Evolutionary conservation across 148 eudicot genomes (phyloP), one percentile per base, ranked within the genome.

Genomic region (Rhododendron ferrugineum): DNA sequence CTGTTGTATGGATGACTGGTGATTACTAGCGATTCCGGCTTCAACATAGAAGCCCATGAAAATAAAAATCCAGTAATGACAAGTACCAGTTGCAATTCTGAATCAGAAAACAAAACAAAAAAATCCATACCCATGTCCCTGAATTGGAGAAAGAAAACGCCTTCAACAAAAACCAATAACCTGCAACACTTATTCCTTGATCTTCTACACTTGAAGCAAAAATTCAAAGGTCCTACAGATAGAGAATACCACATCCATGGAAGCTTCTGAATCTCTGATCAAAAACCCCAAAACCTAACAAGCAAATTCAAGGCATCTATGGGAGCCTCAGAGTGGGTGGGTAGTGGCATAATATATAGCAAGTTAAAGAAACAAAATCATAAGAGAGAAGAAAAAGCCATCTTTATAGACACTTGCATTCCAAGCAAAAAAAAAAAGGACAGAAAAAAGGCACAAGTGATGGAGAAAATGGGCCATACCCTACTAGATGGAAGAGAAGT

Each of bases 401-500:
- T 89, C 91, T 89, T 88, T 84, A 91, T 23, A 82, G 52, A 89
- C 92, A 88, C 91, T 92, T 95, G 90, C 88, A 91, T 87, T 89
- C 86, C 84, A 92, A 95, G 84, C 47, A 5, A 75, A 37, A 72
- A 9, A 83, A 85, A 90, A 87, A 86, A 83, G 84, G 87, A 16
- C 1, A 90, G 73, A 66, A 3, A 66, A 62, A 64, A 26, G 28
- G 14, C 32, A 66, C 5, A 26, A 66, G 85, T 85, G 82, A 85
- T 83, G 68, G 76, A 58, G 92, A 86, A 91, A 92, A 92, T 82
- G 82, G 87, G 60, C 89, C 64, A 88, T 91, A 91, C 98, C 98
- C 93, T 93, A 91, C 93, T 79, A 89, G 94, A 92, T 90, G 92
- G 91, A 92, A 91, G 68, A 89, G 88, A 85, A 89, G 92, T 89